These are phyloP conservation scores for Alloascoidea hylecoeti DNA, from an alignment of 805 yeast species.

Conservation along the genomic window DNA sequence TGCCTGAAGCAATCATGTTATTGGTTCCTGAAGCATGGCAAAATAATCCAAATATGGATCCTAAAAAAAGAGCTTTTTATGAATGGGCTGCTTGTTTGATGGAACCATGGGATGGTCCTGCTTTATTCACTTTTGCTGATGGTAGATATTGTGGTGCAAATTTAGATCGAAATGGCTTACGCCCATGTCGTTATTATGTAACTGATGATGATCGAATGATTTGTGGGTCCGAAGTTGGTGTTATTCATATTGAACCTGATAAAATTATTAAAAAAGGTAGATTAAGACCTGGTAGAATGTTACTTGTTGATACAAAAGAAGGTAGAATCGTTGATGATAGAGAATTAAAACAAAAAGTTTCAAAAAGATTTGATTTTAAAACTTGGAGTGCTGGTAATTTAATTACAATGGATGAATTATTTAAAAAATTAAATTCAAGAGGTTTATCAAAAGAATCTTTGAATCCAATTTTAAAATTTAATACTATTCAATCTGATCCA, in stretches of 20 bases:
- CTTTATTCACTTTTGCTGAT: conserved; percentile 90
- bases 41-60: conserved; percentile 74
- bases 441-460: conserved; percentile 6
- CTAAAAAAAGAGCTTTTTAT: conserved; percentile 85
- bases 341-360: conserved; percentile 68
- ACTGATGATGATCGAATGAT: conserved; percentile 91
- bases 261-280: conserved; percentile 83
- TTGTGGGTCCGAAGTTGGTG: conserved; percentile 98
- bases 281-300: conserved; percentile 91
- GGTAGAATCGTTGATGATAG: conserved; percentile 91
- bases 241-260: conserved; percentile 76
- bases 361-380: conserved; percentile 80
- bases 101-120: conserved; percentile 99
- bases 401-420: conserved; percentile 70
- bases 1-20: conserved; percentile 96
- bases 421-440: conserved; percentile 37
- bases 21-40: conserved; percentile 98
- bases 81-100: conserved; percentile 98
- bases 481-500: conserved; percentile 65
- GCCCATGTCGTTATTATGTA: conserved; percentile 96
- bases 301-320: conserved; percentile 83
- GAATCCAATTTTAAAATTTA: conserved; percentile 11
- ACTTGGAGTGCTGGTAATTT: conserved; percentile 84
- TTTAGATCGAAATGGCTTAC: conserved; percentile 90
- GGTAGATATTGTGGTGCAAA: conserved; percentile 98